Base-by-base conservation (phyloP, 306 rosid species). In the Sicyos edulis region DNA sequence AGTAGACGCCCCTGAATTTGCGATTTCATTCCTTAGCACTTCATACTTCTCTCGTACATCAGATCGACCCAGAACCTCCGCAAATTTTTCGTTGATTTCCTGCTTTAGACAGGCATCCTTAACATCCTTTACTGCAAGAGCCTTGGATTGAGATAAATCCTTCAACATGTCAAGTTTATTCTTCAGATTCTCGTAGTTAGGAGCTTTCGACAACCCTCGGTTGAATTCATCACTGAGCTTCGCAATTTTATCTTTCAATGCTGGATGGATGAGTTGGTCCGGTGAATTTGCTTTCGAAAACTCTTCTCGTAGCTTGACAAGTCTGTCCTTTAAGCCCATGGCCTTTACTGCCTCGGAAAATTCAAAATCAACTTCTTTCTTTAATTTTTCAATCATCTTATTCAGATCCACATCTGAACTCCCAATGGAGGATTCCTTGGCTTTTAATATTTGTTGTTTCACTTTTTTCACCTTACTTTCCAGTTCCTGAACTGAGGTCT, bases 171-270 rank as follows among this genome's bases (percentile, higher is more conserved):
- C 86, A 26, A 85, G 79, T 78, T 84, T 87, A 70, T 75, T 74
- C 80, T 84, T 74, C 67, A 90, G 86, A 77, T 40, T 84, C 70
- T 75, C 80, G 56, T 82, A 85, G 74, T 87, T 93, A 40, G 97
- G 87, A 74, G 87, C 83, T 21, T 76, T 82, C n/a, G 81, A 54
- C 70, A 93, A 69, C 54, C 72, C 57, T 76, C 79, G 83, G 58
- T 82, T 78, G 78, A 91, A 83, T 71, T 86, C 96, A 21, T 61
- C 83, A 78, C 63, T 74, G 49, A 91, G 87, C 82, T 85, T 88
- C 50, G 84, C 84, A 49, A 87, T 61, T 90, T 88, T 81, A 24
- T 63, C 91, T 76, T 65, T 80, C 77, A 90, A 79, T 57, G 72
- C 75, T 49, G 92, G 90, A 77, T 86, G 85, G 71, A 79, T 10